These are phyloP conservation scores for Globisporangium irregulare DNA, from an alignment of 352 stramenopile species.

Conservation along the genomic window DNA sequence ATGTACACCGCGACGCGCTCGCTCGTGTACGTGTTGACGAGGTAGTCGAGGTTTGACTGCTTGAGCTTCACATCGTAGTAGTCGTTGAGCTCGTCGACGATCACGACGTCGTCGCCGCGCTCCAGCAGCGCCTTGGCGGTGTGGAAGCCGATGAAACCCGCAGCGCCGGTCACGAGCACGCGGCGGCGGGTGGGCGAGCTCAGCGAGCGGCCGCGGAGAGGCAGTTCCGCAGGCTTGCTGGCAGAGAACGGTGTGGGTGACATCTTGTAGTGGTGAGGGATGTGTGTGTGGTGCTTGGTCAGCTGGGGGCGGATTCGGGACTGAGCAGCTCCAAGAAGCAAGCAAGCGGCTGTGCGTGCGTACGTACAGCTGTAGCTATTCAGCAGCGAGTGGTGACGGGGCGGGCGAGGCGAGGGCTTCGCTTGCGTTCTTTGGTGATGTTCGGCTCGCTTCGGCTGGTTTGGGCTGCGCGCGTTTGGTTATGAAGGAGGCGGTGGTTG, in stretches of 20 bases:
- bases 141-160: conserved; percentile 97
- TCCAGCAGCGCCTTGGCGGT: conserved; percentile 87
- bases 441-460: conserved; percentile 7
- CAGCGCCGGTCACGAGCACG: conserved; percentile 89
- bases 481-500: not conserved
- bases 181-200: conserved; percentile 1
- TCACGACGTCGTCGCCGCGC: conserved; percentile 91
- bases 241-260: conserved; percentile 24
- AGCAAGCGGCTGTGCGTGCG: not conserved
- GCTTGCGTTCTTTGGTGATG: conserved; percentile 4
- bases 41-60: conserved; percentile 91
- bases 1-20: conserved; percentile 77
- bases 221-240: conserved; percentile 14
- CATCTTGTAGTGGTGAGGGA: conserved; percentile 14
- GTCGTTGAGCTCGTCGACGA: conserved; percentile 98
- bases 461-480: not conserved
- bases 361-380: not conserved
- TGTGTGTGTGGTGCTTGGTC: not conserved
- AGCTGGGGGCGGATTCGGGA: not conserved
- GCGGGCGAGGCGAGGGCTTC: not conserved
- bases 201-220: conserved; percentile 10
- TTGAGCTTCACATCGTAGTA: conserved; percentile 99
- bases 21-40: conserved; percentile 50
- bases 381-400: not conserved
- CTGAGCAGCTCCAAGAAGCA: not conserved